Evolutionary conservation across 306 rosid species (phyloP), one percentile per base, ranked within the genome.

Genomic region (Rosa chinensis): DNA sequence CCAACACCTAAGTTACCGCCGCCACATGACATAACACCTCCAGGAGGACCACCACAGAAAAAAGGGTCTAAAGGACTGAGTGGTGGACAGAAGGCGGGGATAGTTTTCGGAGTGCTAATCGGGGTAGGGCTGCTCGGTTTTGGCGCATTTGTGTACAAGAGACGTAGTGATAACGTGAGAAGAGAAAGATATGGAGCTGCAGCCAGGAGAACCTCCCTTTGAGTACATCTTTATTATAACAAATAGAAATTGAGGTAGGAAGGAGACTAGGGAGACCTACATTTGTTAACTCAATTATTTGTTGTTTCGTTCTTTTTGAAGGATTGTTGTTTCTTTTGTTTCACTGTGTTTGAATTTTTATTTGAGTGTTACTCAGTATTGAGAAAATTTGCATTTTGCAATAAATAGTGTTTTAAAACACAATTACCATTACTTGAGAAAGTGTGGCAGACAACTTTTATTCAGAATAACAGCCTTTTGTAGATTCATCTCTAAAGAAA

Each of bases 31-130:
- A 8, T 9, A 1, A 0, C 42, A 4, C 66, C 63, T 28, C 32
- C 32, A 32, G 37, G 37, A 32, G 37, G 37, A 3, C 39, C 78
- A 12, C 25, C 56, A 62, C 43, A 47, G 58, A 66, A 44, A 23
- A 20, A 72, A 14, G 45, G 69, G 69, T 28, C 45, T 25, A 76
- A 84, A 23, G 87, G 83, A 72, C 63, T 79, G 44, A 85, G 71
- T 62, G 91, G 81, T 8, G 85, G 86, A 48, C 83, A 85, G 49
- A 88, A 88, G 81, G 86, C 84, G 14, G 91, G 83, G 23, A 25
- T 85, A 14, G 87, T 37, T 10, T 62, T 83, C 9, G 91, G 84
- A 81, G 86, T 81, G 72, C 25, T 81, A 44, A 37, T 64, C 0
- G 91, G 81, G 62, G 84, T 23, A 53, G 84, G 70, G 23, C 52